Evolutionary conservation across 805 yeast species (phyloP), one percentile per base, ranked within the genome.

Genomic region (Phaffomyces thermotolerans): DNA sequence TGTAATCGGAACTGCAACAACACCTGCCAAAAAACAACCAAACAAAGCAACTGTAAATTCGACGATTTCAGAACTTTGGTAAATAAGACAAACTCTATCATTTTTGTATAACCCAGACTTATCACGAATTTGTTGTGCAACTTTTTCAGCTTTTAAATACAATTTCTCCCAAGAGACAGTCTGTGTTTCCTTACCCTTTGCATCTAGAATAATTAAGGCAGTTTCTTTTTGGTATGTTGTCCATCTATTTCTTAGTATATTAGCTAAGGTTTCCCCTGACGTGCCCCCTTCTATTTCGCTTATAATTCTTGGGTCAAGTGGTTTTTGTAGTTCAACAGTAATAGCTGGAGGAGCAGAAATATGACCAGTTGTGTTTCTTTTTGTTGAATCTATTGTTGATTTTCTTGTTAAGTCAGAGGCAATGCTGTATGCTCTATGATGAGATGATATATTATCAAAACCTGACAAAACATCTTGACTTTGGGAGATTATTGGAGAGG

Each of bases 21-120:
- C 84, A 2, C 95, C 96, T 1, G 97, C 95, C 44, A 91, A 68
- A 52, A 91, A 86, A 58, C 97, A 90, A 7, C 96, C 99, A 60
- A 88, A 75, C 18, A 93, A 62, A 0, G 98, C 95, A 2, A 85
- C 77, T 0, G 86, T 76, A 59, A 90, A 91, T 50, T 93, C 98
- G 12, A 85, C 73, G 3, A 86, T 79, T 61, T 93, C 98, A 27
- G 74, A 73, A 45, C 83, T 88, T 53, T 85, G 88, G 59, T 89
- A 93, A 52, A 95, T 74, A 36, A 93, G 67, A 29, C 87, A 78
- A 0, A 91, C 95, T 31, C 95, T 73, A 58, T 88, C 96, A 53
- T 86, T 88, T 30, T 85, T 77, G 58, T 81, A 84, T 27, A 88
- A 64, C 1, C 86, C 79, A 12, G 84, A 70, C 53, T 81, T 81